Base-by-base conservation (phyloP, 345 rosid species). In the Rubroshorea leprosula region DNA sequence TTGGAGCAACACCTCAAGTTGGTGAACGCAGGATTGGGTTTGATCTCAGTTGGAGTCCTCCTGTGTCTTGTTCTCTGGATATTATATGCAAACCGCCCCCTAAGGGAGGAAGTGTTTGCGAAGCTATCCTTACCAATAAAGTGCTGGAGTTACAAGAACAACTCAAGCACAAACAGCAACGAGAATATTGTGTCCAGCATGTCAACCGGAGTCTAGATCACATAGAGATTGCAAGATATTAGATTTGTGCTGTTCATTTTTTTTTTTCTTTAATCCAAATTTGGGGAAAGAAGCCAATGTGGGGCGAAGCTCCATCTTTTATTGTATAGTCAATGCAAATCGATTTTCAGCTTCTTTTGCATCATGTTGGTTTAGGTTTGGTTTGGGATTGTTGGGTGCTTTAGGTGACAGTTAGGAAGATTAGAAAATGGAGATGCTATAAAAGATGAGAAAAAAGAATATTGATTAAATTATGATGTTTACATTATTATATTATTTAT, bases 21-120 rank as follows among this genome's bases (percentile, higher is more conserved):
- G 45, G 84, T 93, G 60, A 87, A 82, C 43, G 89, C 85, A 22
- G 99, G 99, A 39, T 61, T 93, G 55, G 96, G 97, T 6, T 61
- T 89, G 56, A 83, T 93, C 64, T 85, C 99, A 0, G 82, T 72
- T 0, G 99, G 97, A 63, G 92, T 93, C 72, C 61, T 89, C 78
- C 82, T 93, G 4, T 87, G 99, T 58, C 78, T 89, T n/a, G 76
- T 93, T 56, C 83, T 93, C 22, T 89, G 99, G 99, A 73, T 83
- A 49, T 69, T 82, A 51, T 85, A 85, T 75, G 94, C 97, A 58
- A 89, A 93, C 99, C 89, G 84, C 90, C 96, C 91, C 97, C 88
- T 61, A 89, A 87, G 92, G 88, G 97, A 87, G 96, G 96, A 83
- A 72, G 96, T 63, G 96, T 87, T 89, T 87, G 96, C 57, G 67